phyloP scores from a whole-genome alignment of 2,329 filamentous ascomycete genomes.

The Dactylellina drechsleri region DNA sequence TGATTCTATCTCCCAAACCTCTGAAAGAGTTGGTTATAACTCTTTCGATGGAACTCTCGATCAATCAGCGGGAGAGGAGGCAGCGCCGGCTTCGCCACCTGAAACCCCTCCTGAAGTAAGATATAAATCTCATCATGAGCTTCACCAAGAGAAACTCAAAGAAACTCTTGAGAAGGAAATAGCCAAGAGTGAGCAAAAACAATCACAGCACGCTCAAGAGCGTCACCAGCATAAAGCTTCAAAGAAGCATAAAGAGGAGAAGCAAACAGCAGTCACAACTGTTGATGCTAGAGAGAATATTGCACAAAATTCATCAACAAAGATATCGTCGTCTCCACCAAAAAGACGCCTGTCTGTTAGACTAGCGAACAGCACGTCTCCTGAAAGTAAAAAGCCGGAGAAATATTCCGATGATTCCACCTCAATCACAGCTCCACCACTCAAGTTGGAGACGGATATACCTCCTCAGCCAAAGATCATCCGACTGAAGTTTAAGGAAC shows the following conservation, averaged over 20 bases:
- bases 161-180: constrained; percentile 29
- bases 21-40: constrained; percentile 8
- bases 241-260: neutral
- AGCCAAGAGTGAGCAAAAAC: constrained; percentile 14
- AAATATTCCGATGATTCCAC: neutral
- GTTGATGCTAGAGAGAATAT: constrained; percentile 3
- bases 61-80: neutral
- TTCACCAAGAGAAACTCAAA: constrained; percentile 17
- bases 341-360: constrained; percentile 15
- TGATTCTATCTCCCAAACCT: constrained; percentile 46
- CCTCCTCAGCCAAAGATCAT: constrained; percentile 33
- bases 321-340: constrained; percentile 3
- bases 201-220: constrained; percentile 13
- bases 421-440: neutral
- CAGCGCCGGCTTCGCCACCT: constrained; percentile 32
- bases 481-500: constrained; percentile 33
- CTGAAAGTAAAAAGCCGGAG: constrained; percentile 19
- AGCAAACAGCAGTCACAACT: neutral
- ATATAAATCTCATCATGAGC: constrained; percentile 21
- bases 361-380: constrained; percentile 16
- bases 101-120: constrained; percentile 33
- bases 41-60: constrained; percentile 19
- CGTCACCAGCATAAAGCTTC: neutral
- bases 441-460: neutral
- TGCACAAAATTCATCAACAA: neutral